Conservation (phyloP, 2,329 filamentous ascomycete species). For the Ophiostoma sp. region DNA sequence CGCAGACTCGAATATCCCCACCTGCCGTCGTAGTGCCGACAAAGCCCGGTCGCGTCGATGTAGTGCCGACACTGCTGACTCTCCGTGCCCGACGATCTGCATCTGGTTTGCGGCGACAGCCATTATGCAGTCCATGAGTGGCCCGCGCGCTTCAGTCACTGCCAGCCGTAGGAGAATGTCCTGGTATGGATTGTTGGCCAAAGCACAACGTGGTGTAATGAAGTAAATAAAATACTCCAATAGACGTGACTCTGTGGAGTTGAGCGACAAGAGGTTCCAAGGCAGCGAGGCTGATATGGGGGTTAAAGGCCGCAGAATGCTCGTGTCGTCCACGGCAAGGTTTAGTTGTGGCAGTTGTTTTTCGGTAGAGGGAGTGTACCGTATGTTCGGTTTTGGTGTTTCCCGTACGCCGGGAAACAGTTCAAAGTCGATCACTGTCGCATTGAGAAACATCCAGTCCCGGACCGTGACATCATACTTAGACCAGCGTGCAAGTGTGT, state of each 20-base stretch:
- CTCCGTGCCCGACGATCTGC: slow-evolving; percentile 17
- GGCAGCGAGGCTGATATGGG: not conserved
- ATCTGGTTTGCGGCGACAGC: slow-evolving; percentile 30
- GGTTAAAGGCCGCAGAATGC: not conserved
- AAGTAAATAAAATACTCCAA: not conserved
- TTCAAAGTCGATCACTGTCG: not conserved
- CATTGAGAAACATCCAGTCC: slow-evolving; percentile 1
- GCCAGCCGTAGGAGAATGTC: not conserved
- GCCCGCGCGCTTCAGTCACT: not conserved
- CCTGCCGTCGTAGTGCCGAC: not conserved
- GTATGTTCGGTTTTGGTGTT: not conserved
- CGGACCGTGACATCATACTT: not conserved
- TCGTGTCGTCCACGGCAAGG: no score
- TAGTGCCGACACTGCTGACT: slow-evolving; percentile 15
- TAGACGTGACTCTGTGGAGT: not conserved
- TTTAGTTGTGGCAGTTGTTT: no score
- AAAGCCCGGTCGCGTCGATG: not conserved
- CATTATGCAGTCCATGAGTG: slow-evolving; percentile 31
- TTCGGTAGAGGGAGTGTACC: no score
- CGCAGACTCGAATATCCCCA: not conserved
- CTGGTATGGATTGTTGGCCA: not conserved
- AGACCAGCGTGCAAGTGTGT: not conserved
- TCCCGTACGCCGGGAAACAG: not conserved
- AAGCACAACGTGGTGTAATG: not conserved
- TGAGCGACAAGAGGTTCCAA: not conserved